Evolutionary conservation across 164 flowering plant genomes (phyloP).

Genomic region (Stephania cephalantha): DNA sequence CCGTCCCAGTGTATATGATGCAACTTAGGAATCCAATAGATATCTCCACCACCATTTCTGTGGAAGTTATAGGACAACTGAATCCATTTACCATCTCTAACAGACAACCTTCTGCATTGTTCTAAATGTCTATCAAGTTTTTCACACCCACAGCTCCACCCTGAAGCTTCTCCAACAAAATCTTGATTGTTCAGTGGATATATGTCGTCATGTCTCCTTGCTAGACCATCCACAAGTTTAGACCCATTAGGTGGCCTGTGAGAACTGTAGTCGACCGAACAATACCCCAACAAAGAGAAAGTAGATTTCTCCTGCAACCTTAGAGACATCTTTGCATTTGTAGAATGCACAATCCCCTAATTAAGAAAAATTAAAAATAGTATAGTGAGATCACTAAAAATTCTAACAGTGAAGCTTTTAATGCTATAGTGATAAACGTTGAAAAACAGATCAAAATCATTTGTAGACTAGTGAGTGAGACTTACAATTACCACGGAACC

Average conservation of each 20-base stretch:
- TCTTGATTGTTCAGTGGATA: conserved; percentile 8
- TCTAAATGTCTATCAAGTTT: conserved; percentile 25
- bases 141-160: conserved; percentile 35
- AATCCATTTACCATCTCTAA: conserved; percentile 37
- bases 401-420: background rate
- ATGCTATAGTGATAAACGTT: background rate
- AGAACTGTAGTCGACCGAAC: conserved; percentile 19
- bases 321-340: conserved; percentile 47
- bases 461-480: too few relatives aligned
- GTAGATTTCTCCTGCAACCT: conserved; percentile 47
- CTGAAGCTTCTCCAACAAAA: conserved; percentile 10
- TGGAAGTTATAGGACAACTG: conserved; percentile 32
- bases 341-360: conserved; percentile 41
- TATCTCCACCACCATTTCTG: conserved; percentile 15
- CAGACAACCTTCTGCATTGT: conserved; percentile 22
- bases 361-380: background rate
- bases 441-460: background rate
- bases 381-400: background rate
- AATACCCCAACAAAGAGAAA: conserved; percentile 52
- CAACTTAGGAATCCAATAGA: conserved; percentile 51
- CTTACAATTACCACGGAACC: too few relatives aligned
- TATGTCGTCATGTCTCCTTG: conserved; percentile 5
- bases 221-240: conserved; percentile 17
- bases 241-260: conserved; percentile 13
- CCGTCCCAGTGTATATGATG: conserved; percentile 67